Percentiles rank a stretch among this genome's conserved stretches.
phyloP scores from a whole-genome alignment of 495 filamentous ascomycete species.

The Aspergillus olivimuriae region DNA sequence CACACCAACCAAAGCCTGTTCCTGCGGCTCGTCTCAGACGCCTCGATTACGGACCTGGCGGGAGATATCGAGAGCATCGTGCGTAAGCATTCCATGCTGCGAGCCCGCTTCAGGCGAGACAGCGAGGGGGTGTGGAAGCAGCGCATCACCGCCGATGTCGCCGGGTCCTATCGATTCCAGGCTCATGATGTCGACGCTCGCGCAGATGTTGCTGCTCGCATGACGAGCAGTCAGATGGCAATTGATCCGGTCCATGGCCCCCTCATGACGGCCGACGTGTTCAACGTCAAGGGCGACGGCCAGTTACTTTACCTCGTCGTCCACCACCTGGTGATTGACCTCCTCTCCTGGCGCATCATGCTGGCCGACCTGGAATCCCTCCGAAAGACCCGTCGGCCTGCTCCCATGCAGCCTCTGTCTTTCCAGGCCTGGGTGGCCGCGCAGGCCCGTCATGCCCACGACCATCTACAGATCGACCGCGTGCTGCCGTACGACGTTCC shows the following conservation, averaged over 20 bases:
- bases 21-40: constrained; percentile 37
- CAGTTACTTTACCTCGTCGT: constrained; percentile 41
- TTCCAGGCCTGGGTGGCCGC: constrained; percentile 46
- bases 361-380: constrained; percentile 48
- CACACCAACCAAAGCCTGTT: constrained; percentile 55
- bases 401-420: constrained; percentile 30
- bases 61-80: constrained; percentile 46
- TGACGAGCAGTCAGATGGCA: not conserved
- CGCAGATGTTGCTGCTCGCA: constrained; percentile 9
- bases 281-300: constrained; percentile 12
- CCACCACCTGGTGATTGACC: constrained; percentile 51
- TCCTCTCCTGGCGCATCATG: constrained; percentile 50
- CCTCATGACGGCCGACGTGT: constrained; percentile 29
- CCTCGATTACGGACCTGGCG: constrained; percentile 33
- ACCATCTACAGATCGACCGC: no score
- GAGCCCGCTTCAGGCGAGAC: constrained; percentile 42
- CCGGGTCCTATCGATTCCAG: constrained; percentile 10
- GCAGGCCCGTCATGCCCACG: constrained; percentile 21
- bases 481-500: no score
- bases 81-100: constrained; percentile 54
- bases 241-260: not conserved
- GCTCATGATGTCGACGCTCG: constrained; percentile 8
- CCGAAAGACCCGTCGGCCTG: constrained; percentile 26
- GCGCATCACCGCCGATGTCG: constrained; percentile 7
- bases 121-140: constrained; percentile 21